Conservation (phyloP, 371 early-diverging fungal genomes). For the Syncephalis plumigaleata region DNA sequence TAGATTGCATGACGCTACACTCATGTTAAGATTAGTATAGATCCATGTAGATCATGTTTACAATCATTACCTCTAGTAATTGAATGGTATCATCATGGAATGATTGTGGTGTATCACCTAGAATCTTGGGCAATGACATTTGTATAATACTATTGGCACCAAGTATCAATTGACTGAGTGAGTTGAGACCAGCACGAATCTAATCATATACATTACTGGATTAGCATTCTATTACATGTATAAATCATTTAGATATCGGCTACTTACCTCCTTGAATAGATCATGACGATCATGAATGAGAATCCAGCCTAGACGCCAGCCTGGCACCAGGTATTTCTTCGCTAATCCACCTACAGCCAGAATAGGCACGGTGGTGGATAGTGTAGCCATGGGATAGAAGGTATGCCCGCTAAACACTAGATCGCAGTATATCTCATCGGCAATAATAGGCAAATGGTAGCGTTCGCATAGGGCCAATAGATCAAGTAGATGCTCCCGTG, state of each 20-base stretch:
- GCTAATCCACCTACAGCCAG: constrained; percentile 76
- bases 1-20: constrained; percentile 38
- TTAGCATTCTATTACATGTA: too few relatives aligned
- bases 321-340: constrained; percentile 82
- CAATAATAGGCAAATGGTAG: constrained; percentile 64
- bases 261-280: constrained; percentile 20
- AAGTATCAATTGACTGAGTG: constrained; percentile 54
- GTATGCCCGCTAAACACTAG: constrained; percentile 54
- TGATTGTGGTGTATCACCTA: constrained; percentile 40
- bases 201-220: too few relatives aligned
- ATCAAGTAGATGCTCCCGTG: constrained; percentile 44
- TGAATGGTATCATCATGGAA: constrained; percentile 52
- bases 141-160: constrained; percentile 73
- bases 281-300: constrained; percentile 54
- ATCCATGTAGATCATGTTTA: not conserved
- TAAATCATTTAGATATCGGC: too few relatives aligned
- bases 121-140: constrained; percentile 59
- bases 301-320: constrained; percentile 87
- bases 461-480: constrained; percentile 55
- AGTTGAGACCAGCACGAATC: constrained; percentile 30
- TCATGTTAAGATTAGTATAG: not conserved
- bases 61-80: constrained; percentile 36
- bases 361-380: constrained; percentile 66
- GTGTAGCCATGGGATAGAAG: constrained; percentile 51
- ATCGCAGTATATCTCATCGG: constrained; percentile 88